A percentile compares a stretch with the other conserved stretches of the same genome.
Evolutionary conservation across 2,329 filamentous ascomycete genomes (phyloP).

Genomic region (Colletotrichum simmondsii): DNA sequence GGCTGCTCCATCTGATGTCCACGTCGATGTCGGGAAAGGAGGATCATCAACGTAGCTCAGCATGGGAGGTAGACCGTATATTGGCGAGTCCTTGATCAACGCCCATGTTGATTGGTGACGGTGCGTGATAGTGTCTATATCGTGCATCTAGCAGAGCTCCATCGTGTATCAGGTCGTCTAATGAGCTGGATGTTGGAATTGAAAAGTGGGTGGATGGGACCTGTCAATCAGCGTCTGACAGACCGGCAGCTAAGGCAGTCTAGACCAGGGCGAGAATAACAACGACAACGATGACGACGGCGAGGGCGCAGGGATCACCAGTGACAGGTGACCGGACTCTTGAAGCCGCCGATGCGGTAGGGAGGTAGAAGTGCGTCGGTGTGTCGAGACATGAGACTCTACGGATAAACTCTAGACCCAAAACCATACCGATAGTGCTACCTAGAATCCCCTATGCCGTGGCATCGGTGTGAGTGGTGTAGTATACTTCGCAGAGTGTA

Average conservation of each 20-base stretch:
- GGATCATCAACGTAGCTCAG: background rate
- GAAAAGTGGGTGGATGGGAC: slow-evolving; percentile 20
- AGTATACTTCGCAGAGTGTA: background rate
- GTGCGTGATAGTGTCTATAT: background rate
- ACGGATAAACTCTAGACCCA: background rate
- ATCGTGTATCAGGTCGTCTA: slow-evolving; percentile 13
- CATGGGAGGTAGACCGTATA: background rate
- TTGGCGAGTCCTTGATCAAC: background rate
- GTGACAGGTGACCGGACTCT: background rate
- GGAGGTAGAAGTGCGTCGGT: background rate
- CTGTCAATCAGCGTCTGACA: slow-evolving; percentile 24
- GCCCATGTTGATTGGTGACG: background rate
- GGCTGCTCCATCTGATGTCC: slow-evolving; percentile 6
- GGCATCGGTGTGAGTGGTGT: too few relatives aligned
- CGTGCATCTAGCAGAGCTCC: background rate
- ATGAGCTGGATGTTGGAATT: slow-evolving; percentile 10
- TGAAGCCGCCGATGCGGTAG: background rate
- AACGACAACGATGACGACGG: background rate
- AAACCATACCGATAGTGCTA: background rate
- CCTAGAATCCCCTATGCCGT: background rate
- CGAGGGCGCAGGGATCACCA: background rate
- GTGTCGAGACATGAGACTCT: background rate
- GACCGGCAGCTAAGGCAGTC: slow-evolving; percentile 2
- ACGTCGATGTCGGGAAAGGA: background rate
- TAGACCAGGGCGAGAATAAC: slow-evolving; percentile 1